Conservation (phyloP, 1,139 yeast species). For the Diutina rugosa region DNA sequence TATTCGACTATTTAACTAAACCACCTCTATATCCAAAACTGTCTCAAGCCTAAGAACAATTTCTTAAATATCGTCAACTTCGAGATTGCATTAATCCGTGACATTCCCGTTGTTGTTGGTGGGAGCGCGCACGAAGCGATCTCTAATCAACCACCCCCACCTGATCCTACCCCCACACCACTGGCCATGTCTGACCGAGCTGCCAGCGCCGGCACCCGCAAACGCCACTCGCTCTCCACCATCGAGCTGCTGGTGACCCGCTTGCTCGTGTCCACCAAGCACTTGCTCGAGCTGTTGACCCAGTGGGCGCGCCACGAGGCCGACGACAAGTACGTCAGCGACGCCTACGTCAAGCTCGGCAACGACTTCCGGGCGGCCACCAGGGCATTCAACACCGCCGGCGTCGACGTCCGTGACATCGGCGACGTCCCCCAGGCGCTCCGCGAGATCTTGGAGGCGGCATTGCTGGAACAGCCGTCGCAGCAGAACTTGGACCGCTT, state of each 20-base stretch:
- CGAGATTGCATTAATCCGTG: too few species aligned
- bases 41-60: too few species aligned
- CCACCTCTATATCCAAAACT: too few species aligned
- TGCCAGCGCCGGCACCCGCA: constrained; percentile 5
- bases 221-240: constrained; percentile 36
- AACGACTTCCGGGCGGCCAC: constrained; percentile 87
- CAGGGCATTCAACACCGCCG: constrained; percentile 55
- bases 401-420: constrained; percentile 58
- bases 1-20: too few species aligned
- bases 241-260: constrained; percentile 78
- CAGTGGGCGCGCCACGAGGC: constrained; percentile 83
- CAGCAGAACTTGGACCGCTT: constrained; percentile 72
- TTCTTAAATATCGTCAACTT: too few species aligned
- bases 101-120: too few species aligned
- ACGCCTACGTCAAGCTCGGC: constrained; percentile 84
- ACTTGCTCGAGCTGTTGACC: constrained; percentile 69
- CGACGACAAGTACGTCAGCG: constrained; percentile 75
- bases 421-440: constrained; percentile 69
- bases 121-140: too few species aligned
- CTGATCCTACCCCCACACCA: too few species aligned
- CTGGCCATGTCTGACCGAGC: neutral
- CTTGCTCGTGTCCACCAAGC: constrained; percentile 79
- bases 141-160: too few species aligned
- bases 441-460: constrained; percentile 71
- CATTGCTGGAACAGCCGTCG: constrained; percentile 76